phyloP scores from a whole-genome alignment of 202 grass and related monocot species.

The Elaeis oleifera region DNA sequence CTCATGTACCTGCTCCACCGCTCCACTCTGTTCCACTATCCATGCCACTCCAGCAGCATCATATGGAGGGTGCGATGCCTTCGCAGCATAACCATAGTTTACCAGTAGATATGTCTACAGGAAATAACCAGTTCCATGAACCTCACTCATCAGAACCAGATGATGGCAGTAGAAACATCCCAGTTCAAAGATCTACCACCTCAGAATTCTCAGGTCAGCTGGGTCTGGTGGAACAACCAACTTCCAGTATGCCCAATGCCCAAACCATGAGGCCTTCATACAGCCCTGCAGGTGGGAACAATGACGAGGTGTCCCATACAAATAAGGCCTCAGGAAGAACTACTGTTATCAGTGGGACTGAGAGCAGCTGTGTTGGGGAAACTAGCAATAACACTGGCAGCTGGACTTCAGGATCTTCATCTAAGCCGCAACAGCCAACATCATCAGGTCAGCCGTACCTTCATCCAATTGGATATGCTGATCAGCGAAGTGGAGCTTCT shows the following conservation, averaged over 20 bases:
- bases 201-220: slow-evolving; percentile 47
- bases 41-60: slow-evolving; percentile 72
- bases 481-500: slow-evolving; percentile 23
- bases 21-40: slow-evolving; percentile 68
- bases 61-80: slow-evolving; percentile 36
- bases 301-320: slow-evolving; percentile 45
- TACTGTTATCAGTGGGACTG: slow-evolving; percentile 10
- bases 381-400: slow-evolving; percentile 30
- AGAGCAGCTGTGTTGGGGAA: slow-evolving; percentile 12
- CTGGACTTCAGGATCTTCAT: slow-evolving; percentile 24
- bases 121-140: slow-evolving; percentile 55
- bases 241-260: slow-evolving; percentile 31
- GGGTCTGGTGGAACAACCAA: slow-evolving; percentile 38
- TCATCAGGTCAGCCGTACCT: slow-evolving; percentile 37
- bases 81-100: slow-evolving; percentile 50
- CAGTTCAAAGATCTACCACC: slow-evolving; percentile 23
- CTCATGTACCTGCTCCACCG: slow-evolving; percentile 67
- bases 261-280: slow-evolving; percentile 41
- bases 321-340: slow-evolving; percentile 26
- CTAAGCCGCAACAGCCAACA: slow-evolving; percentile 35
- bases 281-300: slow-evolving; percentile 22
- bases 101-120: slow-evolving; percentile 29
- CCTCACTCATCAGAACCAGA: slow-evolving; percentile 27
- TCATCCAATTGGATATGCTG: slow-evolving; percentile 37
- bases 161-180: slow-evolving; percentile 41